Evolutionary conservation across 768 basidiomycete genomes (phyloP).

Genomic region (Lentinus tigrinus): DNA sequence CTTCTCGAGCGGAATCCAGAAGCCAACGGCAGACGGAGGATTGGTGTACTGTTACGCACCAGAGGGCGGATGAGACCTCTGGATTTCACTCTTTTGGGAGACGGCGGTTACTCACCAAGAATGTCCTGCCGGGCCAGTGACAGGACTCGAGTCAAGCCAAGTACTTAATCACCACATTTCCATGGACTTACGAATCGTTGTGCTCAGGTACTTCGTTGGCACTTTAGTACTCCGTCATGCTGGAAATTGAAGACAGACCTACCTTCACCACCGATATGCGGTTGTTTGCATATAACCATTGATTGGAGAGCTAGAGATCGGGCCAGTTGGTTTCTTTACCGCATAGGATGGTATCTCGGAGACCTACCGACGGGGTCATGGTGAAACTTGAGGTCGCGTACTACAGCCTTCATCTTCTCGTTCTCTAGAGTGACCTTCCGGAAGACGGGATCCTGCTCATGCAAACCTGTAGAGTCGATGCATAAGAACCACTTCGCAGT

Average conservation of each 20-base stretch:
- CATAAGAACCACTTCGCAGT: background rate
- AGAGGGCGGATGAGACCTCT: no score
- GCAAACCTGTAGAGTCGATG: conserved; percentile 54
- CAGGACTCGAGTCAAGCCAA: no score
- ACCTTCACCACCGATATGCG: conserved; percentile 92
- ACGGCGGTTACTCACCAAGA: background rate
- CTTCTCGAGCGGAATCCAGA: conserved; percentile 93
- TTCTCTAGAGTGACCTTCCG: conserved; percentile 80
- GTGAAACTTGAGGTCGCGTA: conserved; percentile 79
- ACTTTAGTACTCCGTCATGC: background rate
- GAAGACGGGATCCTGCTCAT: conserved; percentile 83
- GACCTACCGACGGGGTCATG: conserved; percentile 75
- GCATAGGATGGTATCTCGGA: no score
- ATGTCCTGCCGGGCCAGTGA: background rate
- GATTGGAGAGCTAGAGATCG: conserved; percentile 69
- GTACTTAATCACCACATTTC: background rate
- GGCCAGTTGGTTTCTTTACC: background rate
- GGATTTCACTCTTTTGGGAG: background rate
- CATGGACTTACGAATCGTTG: conserved; percentile 79
- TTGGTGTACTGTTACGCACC: conserved; percentile 72
- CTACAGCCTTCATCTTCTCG: conserved; percentile 63
- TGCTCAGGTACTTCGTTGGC: conserved; percentile 74
- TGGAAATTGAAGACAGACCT: conserved; percentile 9
- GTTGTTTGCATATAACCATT: conserved; percentile 96
- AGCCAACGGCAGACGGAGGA: conserved; percentile 89